Percentiles rank a stretch among this genome's conserved stretches.
phyloP scores from a whole-genome alignment of 768 basidiomycete genomes.

The Kwoniella botswanensis region DNA sequence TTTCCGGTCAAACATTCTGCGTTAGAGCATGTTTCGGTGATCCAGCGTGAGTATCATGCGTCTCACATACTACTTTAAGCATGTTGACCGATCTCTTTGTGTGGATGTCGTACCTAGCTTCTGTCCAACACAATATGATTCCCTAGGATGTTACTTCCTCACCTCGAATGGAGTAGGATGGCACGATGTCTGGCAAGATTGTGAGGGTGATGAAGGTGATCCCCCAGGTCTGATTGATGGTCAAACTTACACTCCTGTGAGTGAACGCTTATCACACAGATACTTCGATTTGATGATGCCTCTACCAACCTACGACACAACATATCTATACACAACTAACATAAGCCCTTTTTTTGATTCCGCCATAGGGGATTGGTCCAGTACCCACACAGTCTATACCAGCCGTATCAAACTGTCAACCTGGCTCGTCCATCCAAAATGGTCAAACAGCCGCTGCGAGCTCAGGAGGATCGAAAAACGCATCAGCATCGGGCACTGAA shows the following conservation, averaged over 20 bases:
- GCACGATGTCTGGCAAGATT: conserved; percentile 43
- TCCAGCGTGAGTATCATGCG: conserved; percentile 30
- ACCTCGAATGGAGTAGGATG: conserved; percentile 38
- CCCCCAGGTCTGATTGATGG: conserved; percentile 41
- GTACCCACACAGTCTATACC: conserved; percentile 31
- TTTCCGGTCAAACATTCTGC: conserved; percentile 46
- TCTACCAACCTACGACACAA: no score
- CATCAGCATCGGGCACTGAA: neutral
- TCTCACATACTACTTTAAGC: neutral
- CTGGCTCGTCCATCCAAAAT: conserved; percentile 35
- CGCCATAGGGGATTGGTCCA: conserved; percentile 7
- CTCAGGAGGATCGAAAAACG: conserved; percentile 1
- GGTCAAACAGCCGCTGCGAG: conserved; percentile 34
- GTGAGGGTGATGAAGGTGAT: conserved; percentile 38
- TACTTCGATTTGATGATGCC: neutral
- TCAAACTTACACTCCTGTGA: conserved; percentile 33
- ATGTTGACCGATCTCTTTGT: neutral
- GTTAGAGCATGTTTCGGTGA: conserved; percentile 52
- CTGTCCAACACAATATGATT: conserved; percentile 46
- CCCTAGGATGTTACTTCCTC: conserved; percentile 47
- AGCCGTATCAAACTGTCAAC: conserved; percentile 24
- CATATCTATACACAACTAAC: no score
- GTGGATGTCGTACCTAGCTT: conserved; percentile 11
- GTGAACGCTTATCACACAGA: neutral
- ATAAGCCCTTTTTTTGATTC: neutral